Base-by-base conservation (phyloP, 2,329 filamentous ascomycete genomes). In the Arthrobotrys megalospora region DNA sequence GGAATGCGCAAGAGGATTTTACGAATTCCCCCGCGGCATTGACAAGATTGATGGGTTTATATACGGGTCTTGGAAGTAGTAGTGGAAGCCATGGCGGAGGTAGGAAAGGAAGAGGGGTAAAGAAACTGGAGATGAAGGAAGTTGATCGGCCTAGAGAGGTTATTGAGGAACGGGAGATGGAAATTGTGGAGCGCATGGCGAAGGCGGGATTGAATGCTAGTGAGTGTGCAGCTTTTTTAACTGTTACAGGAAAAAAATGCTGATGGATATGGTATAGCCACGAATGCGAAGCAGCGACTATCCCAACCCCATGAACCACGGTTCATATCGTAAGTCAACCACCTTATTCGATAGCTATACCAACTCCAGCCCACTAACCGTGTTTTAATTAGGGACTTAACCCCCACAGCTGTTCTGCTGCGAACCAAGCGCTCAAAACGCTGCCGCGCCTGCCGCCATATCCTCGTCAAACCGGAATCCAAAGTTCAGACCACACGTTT, bases 391-490 rank as follows among this genome's bases (percentile, higher is more conserved):
- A 79, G 76, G 8, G 90, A 95, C 19, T 89, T 98, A 4, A 91
- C 93, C 32, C 96, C 96, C 0, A 88, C 94, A 12, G 91, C 94
- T 0, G 91, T 92, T 14, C 88, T 96, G 1, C 89, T 99, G 12
- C 91, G 93, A 71, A 97, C 95, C 0, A 97, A 97, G 83, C 92
- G 95, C 43, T 94, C 93, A 19, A 98, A 97, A 85, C 93, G 96
- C 53, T 99, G 96, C 84, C 92, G 93, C 63, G 89, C 91, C 10
- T 99, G 96, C 85, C 91, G 96, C 11, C 95, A 98, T 85, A 97
- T 98, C 83, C 91, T 99, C 81, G 92, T 93, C 79, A 96, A 97
- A 84, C 96, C 95, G 12, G 96, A 99, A 85, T 89, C 91, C 76
- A 99, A 98, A 84, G 91, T 97, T 36, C 90, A 90, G 55, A 95